These are phyloP conservation scores for Prunus padus DNA, from an alignment of 306 rosid species.

Conservation along the genomic window DNA sequence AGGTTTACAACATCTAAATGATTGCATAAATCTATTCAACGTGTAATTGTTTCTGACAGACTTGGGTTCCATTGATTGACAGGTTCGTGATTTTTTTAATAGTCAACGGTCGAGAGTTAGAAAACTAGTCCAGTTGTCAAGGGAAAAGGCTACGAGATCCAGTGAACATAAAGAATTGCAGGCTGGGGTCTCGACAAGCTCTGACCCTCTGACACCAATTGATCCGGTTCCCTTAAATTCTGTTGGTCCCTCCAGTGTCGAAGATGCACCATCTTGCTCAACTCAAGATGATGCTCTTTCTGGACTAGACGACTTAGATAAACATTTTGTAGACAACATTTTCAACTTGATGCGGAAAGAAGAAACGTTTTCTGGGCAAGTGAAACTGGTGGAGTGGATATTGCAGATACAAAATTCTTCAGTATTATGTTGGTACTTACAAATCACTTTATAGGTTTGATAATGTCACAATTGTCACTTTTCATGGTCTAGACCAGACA, in stretches of 20 bases:
- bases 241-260: constrained; percentile 43
- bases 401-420: constrained; percentile 73
- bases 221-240: constrained; percentile 65
- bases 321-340: constrained; percentile 75
- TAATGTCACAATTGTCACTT: constrained; percentile 14
- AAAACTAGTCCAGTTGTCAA: constrained; percentile 67
- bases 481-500: constrained; percentile 30
- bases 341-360: constrained; percentile 80
- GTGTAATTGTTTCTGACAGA: constrained; percentile 12
- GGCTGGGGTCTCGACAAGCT: constrained; percentile 37
- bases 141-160: constrained; percentile 61
- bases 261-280: constrained; percentile 72
- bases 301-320: constrained; percentile 68
- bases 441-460: constrained; percentile 30
- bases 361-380: constrained; percentile 93
- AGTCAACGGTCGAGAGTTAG: constrained; percentile 91
- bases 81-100: constrained; percentile 93
- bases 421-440: constrained; percentile 77
- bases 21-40: too few species aligned
- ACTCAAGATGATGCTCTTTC: constrained; percentile 56
- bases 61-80: constrained; percentile 20
- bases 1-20: background rate
- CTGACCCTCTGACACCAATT: constrained; percentile 51
- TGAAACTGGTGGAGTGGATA: constrained; percentile 89
- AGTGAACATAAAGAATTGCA: constrained; percentile 43